Base-by-base conservation (phyloP, 352 stramenopile genomes). In the Pythium oligandrum region DNA sequence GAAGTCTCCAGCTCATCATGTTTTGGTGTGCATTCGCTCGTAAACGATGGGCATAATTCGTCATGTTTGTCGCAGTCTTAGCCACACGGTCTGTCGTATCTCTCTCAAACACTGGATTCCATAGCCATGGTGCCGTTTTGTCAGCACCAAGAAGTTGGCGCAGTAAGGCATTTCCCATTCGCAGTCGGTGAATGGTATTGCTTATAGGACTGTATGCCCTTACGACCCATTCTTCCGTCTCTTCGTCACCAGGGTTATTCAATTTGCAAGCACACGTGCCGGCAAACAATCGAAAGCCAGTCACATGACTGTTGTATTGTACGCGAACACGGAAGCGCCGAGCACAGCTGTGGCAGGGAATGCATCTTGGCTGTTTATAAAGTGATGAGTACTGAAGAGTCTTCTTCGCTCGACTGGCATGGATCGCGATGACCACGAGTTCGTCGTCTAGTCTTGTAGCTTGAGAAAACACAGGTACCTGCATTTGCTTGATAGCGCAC, bases 201-300 rank as follows among this genome's bases (percentile, higher is more conserved):
- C 55, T 82, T 12, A 33, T 55, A 2, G 83, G 65, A 42, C 71
- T 90, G 52, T 93, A 93, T 9, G 73, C 83, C 36, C 78, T 75
- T 51, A 93, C 57, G 3, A 93, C 26, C 80, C 80, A 65, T 26
- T 40, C 48, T 48, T 59, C 38, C 8, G 3, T 26, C 17, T 36
- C 33, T 26, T 55, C 7, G 4, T 38, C 40, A 3, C 32, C 30
- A 2, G 45, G 48, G 30, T 51, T 48, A 42, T 78, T 76, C 11
- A 79, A 51, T 34, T 31, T 51, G 45, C 79, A 90, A 4, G 63
- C 75, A 34, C 79, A 90, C 39, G 86, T 66, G 1, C 62, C 56
- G 38, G 49, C 49, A 39, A 47, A 53, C 6, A 84, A 59, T 30
- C 53, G 30, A 40, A 86, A 86, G 36, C 44, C 51, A 9, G 56